Evolutionary conservation across 2,329 filamentous ascomycete genomes (phyloP), one percentile per base, ranked within the genome.

Genomic region (Grosmannia serpens): DNA sequence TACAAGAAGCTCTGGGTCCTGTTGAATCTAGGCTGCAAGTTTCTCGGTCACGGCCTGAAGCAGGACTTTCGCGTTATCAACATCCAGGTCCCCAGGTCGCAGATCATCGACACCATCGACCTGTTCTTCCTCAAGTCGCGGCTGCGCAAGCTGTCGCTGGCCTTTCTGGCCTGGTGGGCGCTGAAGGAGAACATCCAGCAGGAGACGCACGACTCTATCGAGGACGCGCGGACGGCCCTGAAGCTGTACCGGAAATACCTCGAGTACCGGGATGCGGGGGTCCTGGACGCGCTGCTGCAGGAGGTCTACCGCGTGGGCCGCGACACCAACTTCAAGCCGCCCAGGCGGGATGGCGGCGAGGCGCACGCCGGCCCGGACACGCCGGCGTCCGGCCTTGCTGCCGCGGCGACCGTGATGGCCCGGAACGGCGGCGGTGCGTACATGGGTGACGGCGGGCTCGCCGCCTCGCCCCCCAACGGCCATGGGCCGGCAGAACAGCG

Each of bases 1-100:
- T 99, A 97, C 78, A 99, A 99, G 74, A 96, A 96, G 71, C 84
- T 99, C 33, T 99, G 95, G 95, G 83, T 97, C 20, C 79, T 99
- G 22, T 81, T 99, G 35, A 99, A 99, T 68, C 79, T 97, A 0
- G 94, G 94, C 53, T 96, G 91, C 73, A 84, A 89, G 62, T 99
- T 99, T 69, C 82, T 99, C 6, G 94, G 94, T 2, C 94, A 99
- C 67, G 92, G 92, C 4, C 78, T 99, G 49, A 89, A 89, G 64
- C 92, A 94, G 65, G 94, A 99, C 72, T 97, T 99, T 74, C 89
- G 94, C 57, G 95, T 95, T 58, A 95, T 96, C 73, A 99, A 99
- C 71, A 96, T 99, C 58, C 89, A 96, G 70, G 88, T 99, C 0
- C 94, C 95, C 1, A 89, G 87, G 68, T 73, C 82, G 4, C 94